A percentile compares a stretch with the other conserved stretches of the same genome.
Evolutionary conservation across 1,139 yeast species (phyloP).

Genomic region (Kluyveromyces sp.): DNA sequence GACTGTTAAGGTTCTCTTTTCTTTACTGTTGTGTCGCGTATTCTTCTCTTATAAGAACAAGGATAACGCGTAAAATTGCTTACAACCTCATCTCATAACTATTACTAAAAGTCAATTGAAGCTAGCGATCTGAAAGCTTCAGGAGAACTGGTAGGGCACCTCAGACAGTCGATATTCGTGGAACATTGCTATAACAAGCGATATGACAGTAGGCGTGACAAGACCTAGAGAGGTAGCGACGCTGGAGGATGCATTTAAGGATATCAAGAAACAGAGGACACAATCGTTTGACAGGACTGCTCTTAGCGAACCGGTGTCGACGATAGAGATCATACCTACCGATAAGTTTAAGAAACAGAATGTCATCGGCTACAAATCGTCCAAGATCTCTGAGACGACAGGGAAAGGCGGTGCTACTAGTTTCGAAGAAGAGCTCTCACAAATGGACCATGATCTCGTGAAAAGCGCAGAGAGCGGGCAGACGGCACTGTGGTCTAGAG

Average conservation of each 20-base stretch:
- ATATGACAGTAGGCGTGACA: slow-evolving; percentile 14
- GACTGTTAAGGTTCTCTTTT: too few relatives aligned
- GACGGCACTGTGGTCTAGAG: slow-evolving; percentile 33
- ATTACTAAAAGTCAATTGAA: neutral
- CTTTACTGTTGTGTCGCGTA: neutral
- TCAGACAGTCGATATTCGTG: neutral
- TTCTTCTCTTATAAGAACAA: neutral
- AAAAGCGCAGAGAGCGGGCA: slow-evolving; percentile 20
- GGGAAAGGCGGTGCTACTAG: slow-evolving; percentile 42
- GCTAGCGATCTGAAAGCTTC: too few relatives aligned
- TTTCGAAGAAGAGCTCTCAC: slow-evolving; percentile 58
- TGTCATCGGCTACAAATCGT: slow-evolving; percentile 27
- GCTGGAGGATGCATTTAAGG: slow-evolving; percentile 14
- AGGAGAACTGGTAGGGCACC: too few relatives aligned
- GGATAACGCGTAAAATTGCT: neutral
- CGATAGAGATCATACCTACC: slow-evolving; percentile 30
- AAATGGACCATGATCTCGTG: slow-evolving; percentile 43
- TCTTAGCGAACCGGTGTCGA: slow-evolving; percentile 31
- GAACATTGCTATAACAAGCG: neutral
- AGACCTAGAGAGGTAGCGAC: slow-evolving; percentile 24
- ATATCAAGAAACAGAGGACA: slow-evolving; percentile 23
- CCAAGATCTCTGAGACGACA: slow-evolving; percentile 15
- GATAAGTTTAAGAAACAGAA: slow-evolving; percentile 25
- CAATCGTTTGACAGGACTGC: slow-evolving; percentile 29
- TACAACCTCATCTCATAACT: neutral